These are phyloP conservation scores for Ophiostoma perfectum DNA, from an alignment of 2,329 filamentous ascomycete genomes.

Conservation along the genomic window DNA sequence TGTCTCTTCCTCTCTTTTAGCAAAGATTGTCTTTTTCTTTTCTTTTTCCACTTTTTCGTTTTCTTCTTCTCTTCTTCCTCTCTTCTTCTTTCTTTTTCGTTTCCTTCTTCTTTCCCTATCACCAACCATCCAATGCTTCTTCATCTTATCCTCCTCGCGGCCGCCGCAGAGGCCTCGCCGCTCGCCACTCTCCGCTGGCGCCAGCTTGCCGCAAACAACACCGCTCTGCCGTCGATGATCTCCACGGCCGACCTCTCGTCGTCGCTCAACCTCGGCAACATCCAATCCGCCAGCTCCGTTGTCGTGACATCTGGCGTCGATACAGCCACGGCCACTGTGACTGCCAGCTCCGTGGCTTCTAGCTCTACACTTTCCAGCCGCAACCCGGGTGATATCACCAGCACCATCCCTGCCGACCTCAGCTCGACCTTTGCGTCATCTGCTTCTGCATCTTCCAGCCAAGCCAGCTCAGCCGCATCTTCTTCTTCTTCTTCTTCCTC, in stretches of 20 bases:
- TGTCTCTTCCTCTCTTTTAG: neutral
- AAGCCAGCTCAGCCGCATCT: neutral
- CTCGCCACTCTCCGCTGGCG: slow-evolving; percentile 20
- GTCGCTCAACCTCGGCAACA: neutral
- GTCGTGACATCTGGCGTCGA: neutral
- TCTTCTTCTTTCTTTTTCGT: neutral
- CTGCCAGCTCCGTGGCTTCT: neutral
- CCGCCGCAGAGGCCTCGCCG: slow-evolving; percentile 30
- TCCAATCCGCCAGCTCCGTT: slow-evolving; percentile 2
- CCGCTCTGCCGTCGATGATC: neutral
- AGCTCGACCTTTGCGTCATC: neutral
- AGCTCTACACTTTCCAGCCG: neutral
- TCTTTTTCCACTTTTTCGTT: neutral
- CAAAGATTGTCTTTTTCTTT: neutral
- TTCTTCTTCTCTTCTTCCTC: neutral
- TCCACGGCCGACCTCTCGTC: neutral
- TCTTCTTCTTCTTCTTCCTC: neutral
- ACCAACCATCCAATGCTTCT: slow-evolving; percentile 15
- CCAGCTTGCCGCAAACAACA: neutral
- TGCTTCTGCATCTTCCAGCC: neutral
- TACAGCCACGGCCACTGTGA: neutral
- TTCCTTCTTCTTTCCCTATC: slow-evolving; percentile 9
- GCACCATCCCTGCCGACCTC: neutral
- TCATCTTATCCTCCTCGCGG: slow-evolving; percentile 22
- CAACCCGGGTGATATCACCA: neutral